Evolutionary conservation across 352 stramenopile genomes (phyloP), one percentile per base, ranked within the genome.

Genomic region (Globisporangium splendens): DNA sequence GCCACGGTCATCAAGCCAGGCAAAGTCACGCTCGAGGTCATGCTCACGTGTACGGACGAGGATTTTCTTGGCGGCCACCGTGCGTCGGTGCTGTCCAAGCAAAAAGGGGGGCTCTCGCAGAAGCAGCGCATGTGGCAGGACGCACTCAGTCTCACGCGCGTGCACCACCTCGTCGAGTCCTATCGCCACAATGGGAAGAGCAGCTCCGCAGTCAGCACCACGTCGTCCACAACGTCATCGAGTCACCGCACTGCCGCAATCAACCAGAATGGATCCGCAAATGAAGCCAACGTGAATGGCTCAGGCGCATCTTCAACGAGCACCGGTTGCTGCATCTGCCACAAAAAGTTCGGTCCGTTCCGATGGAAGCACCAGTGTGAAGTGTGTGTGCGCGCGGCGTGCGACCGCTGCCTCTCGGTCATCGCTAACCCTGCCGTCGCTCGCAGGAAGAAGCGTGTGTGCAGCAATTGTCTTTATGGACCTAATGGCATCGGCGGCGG

Each of bases 291-390:
- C 65, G 55, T 43, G 53, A 72, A 39, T 62, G 68, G 28, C 28
- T 6, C 18, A 33, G 65, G 24, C 53, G 62, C 38, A 59, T 53
- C 46, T 50, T 43, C 5, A 63, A 63, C 24, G 12, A 56, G 24
- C 13, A 31, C 8, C 17, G 50, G 50, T 33, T 93, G 83, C 55
- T 63, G 67, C 12, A 69, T 86, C 21, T 93, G 83, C 57, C 68
- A 66, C 42, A 83, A 86, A 18, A 70, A 70, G 28, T 91, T 93
- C 31, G 65, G 79, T n/a, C 72, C 83, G 5, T 93, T 93, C 61
- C 78, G 80, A 18, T 89, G 83, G 79, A 89, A 88, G 57, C 73
- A 81, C 46, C 66, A 72, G 28, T 93, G 83, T 59, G 74, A 89
- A 46, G 54, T 78, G 43, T 93, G 83, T 50, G 57, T 75, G 12